Evolutionary conservation across 768 basidiomycete species (phyloP).

Genomic region (Termitomyces sp.): DNA sequence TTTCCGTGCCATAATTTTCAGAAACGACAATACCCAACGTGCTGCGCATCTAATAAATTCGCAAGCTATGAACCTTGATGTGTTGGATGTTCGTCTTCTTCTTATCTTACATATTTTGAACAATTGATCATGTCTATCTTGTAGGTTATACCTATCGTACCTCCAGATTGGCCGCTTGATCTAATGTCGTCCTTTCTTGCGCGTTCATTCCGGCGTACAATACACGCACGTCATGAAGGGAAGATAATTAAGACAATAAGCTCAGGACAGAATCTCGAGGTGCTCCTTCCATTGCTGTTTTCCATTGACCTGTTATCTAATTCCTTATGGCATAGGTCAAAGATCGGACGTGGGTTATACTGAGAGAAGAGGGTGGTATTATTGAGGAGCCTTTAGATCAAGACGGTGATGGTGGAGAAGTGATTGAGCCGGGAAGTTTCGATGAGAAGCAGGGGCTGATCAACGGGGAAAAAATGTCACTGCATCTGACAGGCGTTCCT

Average conservation of each 20-base stretch:
- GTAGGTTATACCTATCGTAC: slow-evolving; percentile 62
- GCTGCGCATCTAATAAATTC: slow-evolving; percentile 71
- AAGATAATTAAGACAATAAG: slow-evolving; percentile 75
- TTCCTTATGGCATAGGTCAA: slow-evolving; percentile 33
- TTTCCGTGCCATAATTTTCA: slow-evolving; percentile 16
- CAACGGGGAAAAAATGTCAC: slow-evolving; percentile 29
- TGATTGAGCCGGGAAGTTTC: slow-evolving; percentile 23
- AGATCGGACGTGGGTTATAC: slow-evolving; percentile 49
- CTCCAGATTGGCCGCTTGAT: slow-evolving; percentile 69
- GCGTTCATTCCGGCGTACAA: slow-evolving; percentile 69
- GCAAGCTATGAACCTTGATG: slow-evolving; percentile 75
- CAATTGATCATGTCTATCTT: not conserved
- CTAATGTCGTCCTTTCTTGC: slow-evolving; percentile 71
- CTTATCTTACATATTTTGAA: not conserved
- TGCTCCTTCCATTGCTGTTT: slow-evolving; percentile 14
- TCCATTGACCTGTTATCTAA: not conserved
- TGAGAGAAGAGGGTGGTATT: slow-evolving; percentile 60
- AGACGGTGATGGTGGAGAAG: slow-evolving; percentile 24
- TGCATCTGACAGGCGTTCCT: slow-evolving; percentile 16
- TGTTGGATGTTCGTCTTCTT: slow-evolving; percentile 55
- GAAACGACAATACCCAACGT: slow-evolving; percentile 47
- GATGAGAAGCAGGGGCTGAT: slow-evolving; percentile 39
- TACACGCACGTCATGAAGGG: slow-evolving; percentile 66
- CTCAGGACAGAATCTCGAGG: slow-evolving; percentile 74
- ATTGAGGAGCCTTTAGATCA: slow-evolving; percentile 55